Evolutionary conservation across 169 alveolate species (phyloP).

Genomic region (Babesia sp.): DNA sequence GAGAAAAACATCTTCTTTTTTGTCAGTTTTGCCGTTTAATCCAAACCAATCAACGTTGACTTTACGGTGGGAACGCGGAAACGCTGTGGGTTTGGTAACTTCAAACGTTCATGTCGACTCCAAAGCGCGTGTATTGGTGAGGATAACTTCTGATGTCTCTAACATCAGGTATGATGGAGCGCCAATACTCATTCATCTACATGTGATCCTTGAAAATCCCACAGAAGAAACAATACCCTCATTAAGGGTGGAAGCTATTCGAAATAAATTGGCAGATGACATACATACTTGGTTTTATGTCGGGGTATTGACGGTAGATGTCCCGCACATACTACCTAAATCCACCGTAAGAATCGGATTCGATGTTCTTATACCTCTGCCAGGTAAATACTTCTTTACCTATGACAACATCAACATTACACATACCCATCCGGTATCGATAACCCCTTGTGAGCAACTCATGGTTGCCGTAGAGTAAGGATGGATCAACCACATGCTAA

Average conservation of each 20-base stretch:
- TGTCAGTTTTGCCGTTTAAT: slow-evolving; percentile 10
- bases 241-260: slow-evolving; percentile 11
- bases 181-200: slow-evolving; percentile 30
- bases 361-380: slow-evolving; percentile 43
- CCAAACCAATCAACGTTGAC: neutral
- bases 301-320: slow-evolving; percentile 32
- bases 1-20: neutral
- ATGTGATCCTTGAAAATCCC: slow-evolving; percentile 31
- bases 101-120: slow-evolving; percentile 4
- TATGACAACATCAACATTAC: slow-evolving; percentile 4
- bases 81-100: slow-evolving; percentile 28
- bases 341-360: slow-evolving; percentile 13
- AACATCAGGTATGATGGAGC: slow-evolving; percentile 4
- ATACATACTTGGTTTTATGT: slow-evolving; percentile 27
- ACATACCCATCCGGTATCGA: neutral
- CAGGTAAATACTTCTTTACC: slow-evolving; percentile 46
- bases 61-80: slow-evolving; percentile 21
- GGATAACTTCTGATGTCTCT: neutral
- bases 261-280: neutral
- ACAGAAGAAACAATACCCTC: slow-evolving; percentile 21
- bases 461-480: slow-evolving; percentile 22
- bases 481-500: neutral
- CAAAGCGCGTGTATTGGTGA: slow-evolving; percentile 19
- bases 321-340: slow-evolving; percentile 40
- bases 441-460: slow-evolving; percentile 21